Base-by-base conservation (phyloP, 2,329 filamentous ascomycete species). In the Septoria linicola region DNA sequence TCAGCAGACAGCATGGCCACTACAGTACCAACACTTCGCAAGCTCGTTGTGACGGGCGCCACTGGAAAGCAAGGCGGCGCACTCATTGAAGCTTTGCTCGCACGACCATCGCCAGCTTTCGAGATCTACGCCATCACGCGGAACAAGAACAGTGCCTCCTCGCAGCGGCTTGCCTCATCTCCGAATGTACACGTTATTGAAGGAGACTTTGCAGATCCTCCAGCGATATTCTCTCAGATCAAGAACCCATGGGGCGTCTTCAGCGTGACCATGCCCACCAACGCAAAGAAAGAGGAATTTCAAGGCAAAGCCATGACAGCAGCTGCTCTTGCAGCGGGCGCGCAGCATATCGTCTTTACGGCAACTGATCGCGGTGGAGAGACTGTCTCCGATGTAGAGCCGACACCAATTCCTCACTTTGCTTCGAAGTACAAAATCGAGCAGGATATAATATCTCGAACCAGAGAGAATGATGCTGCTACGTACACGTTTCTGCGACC, bases 321-420 rank as follows among this genome's bases (percentile, higher is more conserved):
- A 51, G 78, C 75, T n/a, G 73, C 79, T 1, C 59, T 85, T 49
- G 72, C 75, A 20, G 66, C 78, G 20, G 73, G 74, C 10, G 79
- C 86, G 32, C 71, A 75, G 52, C 77, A 82, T 61, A 83, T 87
- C 59, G 76, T 87, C 37, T 86, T 84, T 68, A 79, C 75, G 23
- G 53, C 60, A 20, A 63, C 58, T 3, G 84, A 87, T 56, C 80
- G 84, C 32, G 81, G 82, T 36, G 81, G 82, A 68, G 32, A 23
- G 8, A 5, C 69, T 2, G 73, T 73, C 4, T 77, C 74, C 40
- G 75, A 77, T 60, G 73, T 75, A 3, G 76, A 76, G 54, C 70
- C 75, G 0, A 85, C 82, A 0, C 62, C 72, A 0, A 73, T 86
- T 40, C 79, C 80, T 0, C 82, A 87, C 65, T 87, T 87, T 65